Evolutionary conservation across 768 basidiomycete genomes (phyloP).

Genomic region (Tulasnella calospora): DNA sequence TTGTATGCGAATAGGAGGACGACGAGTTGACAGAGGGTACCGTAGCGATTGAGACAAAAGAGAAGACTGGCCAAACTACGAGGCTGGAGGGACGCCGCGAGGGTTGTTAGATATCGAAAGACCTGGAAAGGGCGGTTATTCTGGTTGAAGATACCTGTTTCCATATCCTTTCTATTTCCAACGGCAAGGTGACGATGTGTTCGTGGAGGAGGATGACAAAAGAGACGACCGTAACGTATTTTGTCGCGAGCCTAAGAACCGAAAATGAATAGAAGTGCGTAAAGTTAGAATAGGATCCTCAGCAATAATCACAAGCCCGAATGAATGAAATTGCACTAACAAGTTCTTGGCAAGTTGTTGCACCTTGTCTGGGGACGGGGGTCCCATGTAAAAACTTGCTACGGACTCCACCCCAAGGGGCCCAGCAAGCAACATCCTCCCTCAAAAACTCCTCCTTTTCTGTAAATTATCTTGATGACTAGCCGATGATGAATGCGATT

Average conservation of each 20-base stretch:
- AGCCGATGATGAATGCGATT: background rate
- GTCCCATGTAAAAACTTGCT: background rate
- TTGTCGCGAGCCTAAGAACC: slow-evolving; percentile 1
- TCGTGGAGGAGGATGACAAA: background rate
- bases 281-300: background rate
- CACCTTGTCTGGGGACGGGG: background rate
- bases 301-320: background rate
- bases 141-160: background rate
- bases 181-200: background rate
- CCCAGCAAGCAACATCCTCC: background rate
- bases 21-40: slow-evolving; percentile 6
- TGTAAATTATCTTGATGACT: background rate
- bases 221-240: slow-evolving; percentile 1
- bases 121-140: background rate
- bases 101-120: background rate
- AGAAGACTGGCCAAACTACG: background rate
- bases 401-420: background rate
- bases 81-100: background rate
- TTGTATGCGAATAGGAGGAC: background rate
- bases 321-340: background rate
- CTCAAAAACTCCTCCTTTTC: background rate
- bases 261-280: background rate
- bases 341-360: slow-evolving; percentile 1
- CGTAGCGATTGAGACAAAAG: slow-evolving; percentile 10
- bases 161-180: slow-evolving; percentile 13